Evolutionary conservation across 2,329 filamentous ascomycete genomes (phyloP).

Genomic region (Colletotrichum sojae): DNA sequence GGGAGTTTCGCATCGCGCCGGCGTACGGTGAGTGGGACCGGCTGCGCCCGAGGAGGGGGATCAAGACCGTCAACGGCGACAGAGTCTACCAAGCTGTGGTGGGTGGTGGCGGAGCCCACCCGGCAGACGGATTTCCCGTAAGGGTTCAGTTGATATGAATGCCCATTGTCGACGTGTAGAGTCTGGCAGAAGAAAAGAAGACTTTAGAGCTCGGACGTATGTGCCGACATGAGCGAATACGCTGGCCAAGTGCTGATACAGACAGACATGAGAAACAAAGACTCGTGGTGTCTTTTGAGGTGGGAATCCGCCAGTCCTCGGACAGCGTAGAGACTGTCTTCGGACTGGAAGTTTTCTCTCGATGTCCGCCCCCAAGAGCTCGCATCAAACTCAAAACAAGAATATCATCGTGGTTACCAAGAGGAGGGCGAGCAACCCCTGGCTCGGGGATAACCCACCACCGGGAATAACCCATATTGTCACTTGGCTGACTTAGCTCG

Average conservation of each 20-base stretch:
- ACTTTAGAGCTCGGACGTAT: neutral
- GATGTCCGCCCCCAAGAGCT: neutral
- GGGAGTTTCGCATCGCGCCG: constrained; percentile 57
- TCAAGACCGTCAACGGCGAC: constrained; percentile 42
- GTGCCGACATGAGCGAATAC: neutral
- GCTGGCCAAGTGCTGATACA: no score
- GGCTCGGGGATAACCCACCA: constrained; percentile 7
- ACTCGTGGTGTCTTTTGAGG: neutral
- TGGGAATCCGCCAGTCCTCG: constrained; percentile 14
- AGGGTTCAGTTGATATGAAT: neutral
- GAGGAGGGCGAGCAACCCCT: neutral
- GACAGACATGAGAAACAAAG: no score
- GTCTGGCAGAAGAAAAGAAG: neutral
- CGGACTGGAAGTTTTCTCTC: neutral
- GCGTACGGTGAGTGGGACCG: constrained; percentile 27
- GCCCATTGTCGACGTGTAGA: neutral
- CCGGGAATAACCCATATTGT: constrained; percentile 11
- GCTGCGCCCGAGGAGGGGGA: constrained; percentile 31
- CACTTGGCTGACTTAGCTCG: neutral
- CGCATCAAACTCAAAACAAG: constrained; percentile 3
- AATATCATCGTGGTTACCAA: neutral
- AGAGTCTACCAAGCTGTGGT: constrained; percentile 12
- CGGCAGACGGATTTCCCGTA: constrained; percentile 24
- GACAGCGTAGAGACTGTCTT: neutral
- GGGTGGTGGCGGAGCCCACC: constrained; percentile 26